Evolutionary conservation across 2,329 filamentous ascomycete species (phyloP), one percentile per base, ranked within the genome.

Genomic region (Penicillium sp.): DNA sequence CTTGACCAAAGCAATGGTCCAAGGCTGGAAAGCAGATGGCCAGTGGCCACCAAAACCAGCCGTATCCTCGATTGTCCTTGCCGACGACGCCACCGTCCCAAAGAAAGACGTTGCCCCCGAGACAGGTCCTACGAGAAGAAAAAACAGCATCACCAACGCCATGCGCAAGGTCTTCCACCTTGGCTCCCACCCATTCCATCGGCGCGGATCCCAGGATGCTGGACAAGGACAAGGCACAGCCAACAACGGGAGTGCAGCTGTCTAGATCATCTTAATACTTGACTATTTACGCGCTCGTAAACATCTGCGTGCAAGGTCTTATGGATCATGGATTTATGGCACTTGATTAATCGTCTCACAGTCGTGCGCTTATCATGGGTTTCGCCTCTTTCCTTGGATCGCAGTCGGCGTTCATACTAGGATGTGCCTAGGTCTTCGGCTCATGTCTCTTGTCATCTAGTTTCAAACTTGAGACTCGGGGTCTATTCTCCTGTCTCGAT

Each of bases 21-120:
- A 83, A 17, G 90, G 90, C 29, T 95, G 90, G 90, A 94, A 93
- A 63, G 76, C 85, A 27, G 86, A 92, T 54, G 89, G 88, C 11
- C 86, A 95, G 62, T 96, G 90, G 90, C 89, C 90, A 3, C 86
- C 85, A 1, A 78, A 77, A 50, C 61, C 72, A 0, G 67, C 68
- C 2, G 43, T 45, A 8, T 47, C 54, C 7, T 55, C 49, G 6
- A 54, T 61, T 32, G 57, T 61, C 14, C 52, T 61, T 10, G 50
- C 45, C 3, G 55, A 62, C 17, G 48, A 56, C 23, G 51, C 56
- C 2, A 49, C 51, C 4, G 47, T 60, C 10, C 51, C 45, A 4
- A 56, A 48, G 39, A 48, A 44, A 23, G 28, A 32, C 2, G 29
- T 35, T n/a, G 14, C 46, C 8, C 33, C 30, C 8, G 37, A 45